Conservation (phyloP, 2,329 filamentous ascomycete species). For the Acephala macrosclerotiorum region DNA sequence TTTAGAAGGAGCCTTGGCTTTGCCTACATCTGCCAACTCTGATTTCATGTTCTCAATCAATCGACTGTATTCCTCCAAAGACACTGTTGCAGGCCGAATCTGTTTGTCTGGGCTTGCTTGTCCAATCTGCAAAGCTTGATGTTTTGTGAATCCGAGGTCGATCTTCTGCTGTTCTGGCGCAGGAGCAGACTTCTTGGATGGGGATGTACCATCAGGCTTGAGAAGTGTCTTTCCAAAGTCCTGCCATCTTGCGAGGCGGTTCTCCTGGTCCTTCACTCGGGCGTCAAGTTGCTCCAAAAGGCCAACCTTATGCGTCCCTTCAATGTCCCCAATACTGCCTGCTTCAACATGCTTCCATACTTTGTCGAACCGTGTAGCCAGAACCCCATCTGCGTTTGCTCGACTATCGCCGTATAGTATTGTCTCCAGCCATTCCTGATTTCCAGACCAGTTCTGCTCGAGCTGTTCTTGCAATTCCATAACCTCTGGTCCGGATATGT, state of each 20-base stretch:
- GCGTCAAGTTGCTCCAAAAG: conserved; percentile 75
- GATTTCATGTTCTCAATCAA: conserved; percentile 41
- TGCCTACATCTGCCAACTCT: conserved; percentile 41
- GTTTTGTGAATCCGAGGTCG: conserved; percentile 61
- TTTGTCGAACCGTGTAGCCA: conserved; percentile 71
- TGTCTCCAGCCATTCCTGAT: conserved; percentile 75
- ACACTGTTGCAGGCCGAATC: conserved; percentile 14
- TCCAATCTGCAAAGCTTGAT: conserved; percentile 57
- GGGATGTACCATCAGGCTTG: conserved; percentile 24
- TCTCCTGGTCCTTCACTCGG: conserved; percentile 71
- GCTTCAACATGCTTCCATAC: conserved; percentile 74
- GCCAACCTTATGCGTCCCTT: conserved; percentile 54
- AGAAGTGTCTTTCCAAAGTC: conserved; percentile 59
- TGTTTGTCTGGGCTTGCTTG: conserved; percentile 42
- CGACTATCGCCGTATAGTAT: conserved; percentile 72
- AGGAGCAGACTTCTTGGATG: conserved; percentile 37
- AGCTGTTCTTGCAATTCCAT: conserved; percentile 65
- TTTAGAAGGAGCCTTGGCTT: conserved; percentile 23
- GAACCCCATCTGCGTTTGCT: conserved; percentile 64
- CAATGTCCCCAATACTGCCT: conserved; percentile 63
- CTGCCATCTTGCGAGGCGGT: conserved; percentile 76
- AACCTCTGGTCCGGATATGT: conserved; percentile 39
- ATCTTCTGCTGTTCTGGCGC: conserved; percentile 42
- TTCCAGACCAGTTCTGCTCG: conserved; percentile 80
- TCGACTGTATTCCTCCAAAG: conserved; percentile 40